These are phyloP conservation scores for Termitomyces eurrhizus DNA, from an alignment of 768 basidiomycete species.

Conservation along the genomic window DNA sequence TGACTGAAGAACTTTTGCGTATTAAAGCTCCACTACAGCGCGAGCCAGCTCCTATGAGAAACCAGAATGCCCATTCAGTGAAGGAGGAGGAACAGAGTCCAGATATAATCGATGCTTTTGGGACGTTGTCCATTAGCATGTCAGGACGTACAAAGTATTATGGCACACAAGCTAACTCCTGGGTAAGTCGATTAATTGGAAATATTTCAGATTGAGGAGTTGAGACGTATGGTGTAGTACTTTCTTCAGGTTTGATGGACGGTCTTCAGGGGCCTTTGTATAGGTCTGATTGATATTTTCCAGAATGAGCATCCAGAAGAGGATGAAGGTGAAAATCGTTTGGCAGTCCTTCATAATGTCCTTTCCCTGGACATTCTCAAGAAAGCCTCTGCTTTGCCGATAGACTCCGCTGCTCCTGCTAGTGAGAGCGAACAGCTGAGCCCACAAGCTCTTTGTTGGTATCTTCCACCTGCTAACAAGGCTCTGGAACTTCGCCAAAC, in stretches of 20 bases:
- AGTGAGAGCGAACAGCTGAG: constrained; percentile 40
- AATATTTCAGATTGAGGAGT: constrained; percentile 8
- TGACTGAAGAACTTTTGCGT: constrained; percentile 67
- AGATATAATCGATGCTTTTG: constrained; percentile 77
- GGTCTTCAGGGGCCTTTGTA: neutral
- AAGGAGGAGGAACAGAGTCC: constrained; percentile 65
- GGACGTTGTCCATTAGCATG: constrained; percentile 68
- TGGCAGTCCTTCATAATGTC: constrained; percentile 47
- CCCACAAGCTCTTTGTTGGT: constrained; percentile 60
- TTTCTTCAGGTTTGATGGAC: constrained; percentile 55
- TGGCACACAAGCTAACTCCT: constrained; percentile 74
- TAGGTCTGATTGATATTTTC: constrained; percentile 12
- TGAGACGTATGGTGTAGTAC: constrained; percentile 40
- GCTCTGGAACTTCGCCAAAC: constrained; percentile 59
- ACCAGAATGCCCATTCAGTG: constrained; percentile 27
- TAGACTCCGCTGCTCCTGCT: constrained; percentile 38
- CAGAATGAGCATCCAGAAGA: constrained; percentile 65
- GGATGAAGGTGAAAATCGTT: constrained; percentile 45
- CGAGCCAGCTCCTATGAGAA: constrained; percentile 46
- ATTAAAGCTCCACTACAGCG: constrained; percentile 77
- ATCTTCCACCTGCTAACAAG: constrained; percentile 58
- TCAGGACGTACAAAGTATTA: constrained; percentile 75
- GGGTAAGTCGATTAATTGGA: constrained; percentile 41
- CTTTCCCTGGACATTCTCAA: constrained; percentile 61
- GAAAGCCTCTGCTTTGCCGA: constrained; percentile 63